Conservation (phyloP, 805 yeast genomes). For the Candida morakotiae region DNA sequence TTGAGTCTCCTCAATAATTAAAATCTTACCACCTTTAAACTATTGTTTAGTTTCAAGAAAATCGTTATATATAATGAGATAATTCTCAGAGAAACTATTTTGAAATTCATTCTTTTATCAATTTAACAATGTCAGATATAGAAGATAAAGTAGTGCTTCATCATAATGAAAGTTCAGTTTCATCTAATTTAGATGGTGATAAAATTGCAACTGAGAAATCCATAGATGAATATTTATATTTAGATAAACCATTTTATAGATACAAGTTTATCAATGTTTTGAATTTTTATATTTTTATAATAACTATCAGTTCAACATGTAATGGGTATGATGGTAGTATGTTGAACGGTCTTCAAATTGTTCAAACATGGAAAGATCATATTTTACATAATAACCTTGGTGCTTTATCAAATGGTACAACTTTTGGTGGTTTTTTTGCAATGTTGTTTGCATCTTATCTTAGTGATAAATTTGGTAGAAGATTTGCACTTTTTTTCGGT, state of each 20-base stretch:
- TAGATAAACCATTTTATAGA: slow-evolving; percentile 25
- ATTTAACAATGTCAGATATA: neutral
- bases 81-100: no score
- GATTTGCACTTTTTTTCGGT: slow-evolving; percentile 23
- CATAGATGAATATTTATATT: slow-evolving; percentile 12
- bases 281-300: slow-evolving; percentile 33
- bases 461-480: slow-evolving; percentile 40
- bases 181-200: neutral
- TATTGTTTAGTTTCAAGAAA: no score
- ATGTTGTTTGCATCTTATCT: slow-evolving; percentile 23
- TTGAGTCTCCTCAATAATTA: no score
- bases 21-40: no score
- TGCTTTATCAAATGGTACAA: slow-evolving; percentile 37
- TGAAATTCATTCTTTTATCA: neutral
- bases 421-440: slow-evolving; percentile 36
- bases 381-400: slow-evolving; percentile 39
- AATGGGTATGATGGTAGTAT: slow-evolving; percentile 47
- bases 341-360: slow-evolving; percentile 48
- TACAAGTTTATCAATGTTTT: slow-evolving; percentile 36
- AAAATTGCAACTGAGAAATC: neutral
- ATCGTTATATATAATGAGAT: neutral
- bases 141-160: slow-evolving; percentile 9
- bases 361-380: slow-evolving; percentile 36
- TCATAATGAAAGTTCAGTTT: neutral
- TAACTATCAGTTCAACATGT: slow-evolving; percentile 45